Base-by-base conservation (phyloP, 164 flowering plant genomes). In the Tetracentron sinense region DNA sequence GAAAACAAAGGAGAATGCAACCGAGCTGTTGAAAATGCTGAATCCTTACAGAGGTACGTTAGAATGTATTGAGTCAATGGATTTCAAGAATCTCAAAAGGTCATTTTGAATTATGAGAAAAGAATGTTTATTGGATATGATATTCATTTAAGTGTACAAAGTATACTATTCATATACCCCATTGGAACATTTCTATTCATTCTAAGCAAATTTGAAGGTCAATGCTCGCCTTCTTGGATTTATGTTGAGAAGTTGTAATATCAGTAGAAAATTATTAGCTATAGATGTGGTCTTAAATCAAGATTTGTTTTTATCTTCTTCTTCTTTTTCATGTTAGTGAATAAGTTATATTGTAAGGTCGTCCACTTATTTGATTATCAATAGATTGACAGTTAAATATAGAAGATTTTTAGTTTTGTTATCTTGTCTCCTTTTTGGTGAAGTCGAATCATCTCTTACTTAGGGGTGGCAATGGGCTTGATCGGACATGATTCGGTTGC, bases 1-100 rank as follows among this genome's bases (percentile, higher is more conserved):
- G 59, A 63, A 52, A 49, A 87, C 90, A 5, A 93, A 89, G 78
- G 89, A 75, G 79, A 88, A 80, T 69, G 84, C 75, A 0, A 84
- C 87, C 0, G 85, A 87, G 65, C 55, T 93, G 70, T 75, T 93
- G 84, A 93, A 84, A 61, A 5, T 82, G 77, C 62, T 90, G 86
- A 88, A 89, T 75, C 42, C 48, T 46, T 60, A 83, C 21, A 79
- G 82, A 46, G 74, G 46, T 8, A 82, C 64, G 54, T 21, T 78
- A 28, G 92, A 85, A 44, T 92, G 98, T 54, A 69, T 83, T 60
- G 92, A 86, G 29, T 85, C 95, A 4, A 63, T 69, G 67, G 96
- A 87, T 70, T 88, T 86, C 67, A 88, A 82, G 80, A 57, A 84
- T 31, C 72, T 88, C 38, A 83, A 82, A 53, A 80, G 88, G 69